Percentiles rank a stretch among this genome's conserved stretches.
Conservation (phyloP, 1,284 basidiomycete species). For the Ceratobasidium sp. region DNA sequence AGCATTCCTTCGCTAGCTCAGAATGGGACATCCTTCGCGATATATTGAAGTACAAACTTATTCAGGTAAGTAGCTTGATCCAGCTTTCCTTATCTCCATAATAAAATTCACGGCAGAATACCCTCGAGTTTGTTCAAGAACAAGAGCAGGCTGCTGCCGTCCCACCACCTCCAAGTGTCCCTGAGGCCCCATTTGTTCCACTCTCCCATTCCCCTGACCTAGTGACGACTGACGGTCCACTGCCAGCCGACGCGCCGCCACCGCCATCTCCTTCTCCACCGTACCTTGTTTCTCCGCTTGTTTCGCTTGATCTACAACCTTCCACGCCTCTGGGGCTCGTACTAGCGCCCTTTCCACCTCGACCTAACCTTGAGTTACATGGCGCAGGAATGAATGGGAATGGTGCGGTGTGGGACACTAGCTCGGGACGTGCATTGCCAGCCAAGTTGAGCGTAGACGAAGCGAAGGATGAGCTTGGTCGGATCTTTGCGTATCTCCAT, state of each 20-base stretch:
- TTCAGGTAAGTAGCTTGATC: constrained; percentile 56
- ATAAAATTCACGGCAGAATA: constrained; percentile 57
- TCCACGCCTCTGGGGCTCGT: constrained; percentile 67
- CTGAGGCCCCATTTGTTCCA: constrained; percentile 53
- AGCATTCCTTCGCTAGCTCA: constrained; percentile 55
- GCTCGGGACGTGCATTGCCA: constrained; percentile 63
- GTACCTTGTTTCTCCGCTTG: constrained; percentile 45
- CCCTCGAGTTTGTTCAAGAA: constrained; percentile 61
- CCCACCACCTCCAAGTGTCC: constrained; percentile 49
- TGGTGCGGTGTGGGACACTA: constrained; percentile 59
- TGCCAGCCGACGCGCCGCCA: constrained; percentile 37
- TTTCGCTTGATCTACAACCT: constrained; percentile 44
- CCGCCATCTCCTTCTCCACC: constrained; percentile 40
- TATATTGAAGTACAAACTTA: constrained; percentile 72
- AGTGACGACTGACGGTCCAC: constrained; percentile 28
- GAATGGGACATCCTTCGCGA: constrained; percentile 78
- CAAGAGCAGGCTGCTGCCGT: constrained; percentile 46
- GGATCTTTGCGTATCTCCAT: constrained; percentile 70
- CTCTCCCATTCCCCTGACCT: constrained; percentile 44
- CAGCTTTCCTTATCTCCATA: constrained; percentile 39
- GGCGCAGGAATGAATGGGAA: constrained; percentile 49
- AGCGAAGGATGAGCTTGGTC: constrained; percentile 63
- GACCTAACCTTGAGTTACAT: constrained; percentile 47
- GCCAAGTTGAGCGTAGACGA: constrained; percentile 61
- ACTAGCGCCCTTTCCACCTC: constrained; percentile 78